Conservation (phyloP, 1,139 yeast genomes). For the Magnusiomyces starmeri region DNA sequence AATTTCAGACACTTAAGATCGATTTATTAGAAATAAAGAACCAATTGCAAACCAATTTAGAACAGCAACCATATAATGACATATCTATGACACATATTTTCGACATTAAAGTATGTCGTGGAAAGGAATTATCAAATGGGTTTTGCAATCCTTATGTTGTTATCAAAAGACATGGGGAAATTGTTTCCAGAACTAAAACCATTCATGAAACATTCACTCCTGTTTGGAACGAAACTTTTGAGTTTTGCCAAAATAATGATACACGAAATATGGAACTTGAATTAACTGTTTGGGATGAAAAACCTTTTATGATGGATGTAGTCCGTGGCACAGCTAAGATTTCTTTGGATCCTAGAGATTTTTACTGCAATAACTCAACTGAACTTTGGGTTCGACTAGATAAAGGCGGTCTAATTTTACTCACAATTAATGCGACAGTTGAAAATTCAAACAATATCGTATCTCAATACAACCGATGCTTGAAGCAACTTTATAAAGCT, state of each 20-base stretch:
- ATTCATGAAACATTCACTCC: slow-evolving; percentile 77
- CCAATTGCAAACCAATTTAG: too few relatives aligned
- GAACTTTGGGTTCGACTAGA: not conserved
- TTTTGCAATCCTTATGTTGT: slow-evolving; percentile 79
- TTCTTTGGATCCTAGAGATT: not conserved
- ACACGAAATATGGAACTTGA: not conserved
- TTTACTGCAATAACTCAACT: not conserved
- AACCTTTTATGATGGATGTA: not conserved
- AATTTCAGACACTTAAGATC: not conserved
- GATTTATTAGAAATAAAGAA: not conserved
- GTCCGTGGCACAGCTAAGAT: not conserved
- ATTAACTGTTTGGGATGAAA: slow-evolving; percentile 4
- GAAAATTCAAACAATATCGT: slow-evolving; percentile 1
- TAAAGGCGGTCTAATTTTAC: not conserved
- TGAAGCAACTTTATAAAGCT: slow-evolving; percentile 1
- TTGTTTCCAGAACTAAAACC: slow-evolving; percentile 61
- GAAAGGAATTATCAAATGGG: slow-evolving; percentile 62
- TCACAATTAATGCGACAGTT: not conserved
- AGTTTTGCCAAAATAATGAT: not conserved
- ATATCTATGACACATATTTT: not conserved
- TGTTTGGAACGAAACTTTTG: slow-evolving; percentile 59
- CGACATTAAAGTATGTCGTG: slow-evolving; percentile 47
- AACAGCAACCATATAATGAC: slow-evolving; percentile 5
- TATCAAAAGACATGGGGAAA: slow-evolving; percentile 51
- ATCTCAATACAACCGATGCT: slow-evolving; percentile 6